Percentiles rank a stretch among this genome's conserved stretches.
phyloP scores from a whole-genome alignment of 2,329 filamentous ascomycete genomes.

The Eurotiales sp. region DNA sequence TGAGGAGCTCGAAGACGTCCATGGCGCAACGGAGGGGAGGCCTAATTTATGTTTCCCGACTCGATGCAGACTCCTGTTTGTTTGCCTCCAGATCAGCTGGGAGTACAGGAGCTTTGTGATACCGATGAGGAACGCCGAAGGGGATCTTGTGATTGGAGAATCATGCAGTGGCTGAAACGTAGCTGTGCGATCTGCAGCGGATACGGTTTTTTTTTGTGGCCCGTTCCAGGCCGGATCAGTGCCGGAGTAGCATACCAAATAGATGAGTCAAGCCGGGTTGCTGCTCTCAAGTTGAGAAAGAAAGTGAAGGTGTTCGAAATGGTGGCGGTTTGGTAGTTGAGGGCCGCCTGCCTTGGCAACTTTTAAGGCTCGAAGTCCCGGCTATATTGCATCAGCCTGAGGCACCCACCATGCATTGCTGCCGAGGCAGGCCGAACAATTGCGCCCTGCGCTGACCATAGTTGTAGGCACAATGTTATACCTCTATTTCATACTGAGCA shows the following conservation, averaged over 20 bases:
- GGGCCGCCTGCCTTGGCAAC: too few relatives aligned
- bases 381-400: too few relatives aligned
- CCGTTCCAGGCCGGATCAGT: background rate
- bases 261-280: background rate
- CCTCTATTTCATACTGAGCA: too few relatives aligned
- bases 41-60: too few relatives aligned
- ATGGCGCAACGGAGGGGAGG: slow-evolving; percentile 20
- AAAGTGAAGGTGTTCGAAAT: background rate
- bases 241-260: background rate
- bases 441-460: too few relatives aligned
- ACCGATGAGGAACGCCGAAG: slow-evolving; percentile 3
- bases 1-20: slow-evolving; percentile 27
- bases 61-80: too few relatives aligned
- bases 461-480: too few relatives aligned
- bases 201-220: background rate
- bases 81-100: too few relatives aligned
- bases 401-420: too few relatives aligned
- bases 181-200: slow-evolving; percentile 3
- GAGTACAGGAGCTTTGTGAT: background rate
- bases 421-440: too few relatives aligned
- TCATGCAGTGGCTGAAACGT: slow-evolving; percentile 16
- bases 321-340: background rate
- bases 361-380: too few relatives aligned
- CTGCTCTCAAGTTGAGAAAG: too few relatives aligned
- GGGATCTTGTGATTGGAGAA: slow-evolving; percentile 10